phyloP scores from a whole-genome alignment of 768 basidiomycete species.

The Dictyophora rubrovolvata region DNA sequence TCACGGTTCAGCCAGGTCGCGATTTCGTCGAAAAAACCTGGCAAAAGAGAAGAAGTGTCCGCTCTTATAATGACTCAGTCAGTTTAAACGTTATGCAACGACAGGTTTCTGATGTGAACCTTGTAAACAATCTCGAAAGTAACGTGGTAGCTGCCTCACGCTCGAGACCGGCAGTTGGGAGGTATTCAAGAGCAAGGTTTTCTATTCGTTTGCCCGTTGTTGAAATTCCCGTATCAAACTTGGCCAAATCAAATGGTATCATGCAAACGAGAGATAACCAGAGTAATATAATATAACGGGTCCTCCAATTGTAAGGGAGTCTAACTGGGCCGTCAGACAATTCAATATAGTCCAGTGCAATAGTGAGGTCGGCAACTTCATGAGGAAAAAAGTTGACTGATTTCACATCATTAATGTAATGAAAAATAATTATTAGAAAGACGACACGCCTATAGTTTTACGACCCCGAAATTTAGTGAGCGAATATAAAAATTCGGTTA shows the following conservation, averaged over 20 bases:
- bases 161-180: conserved; percentile 69
- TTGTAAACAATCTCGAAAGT: conserved; percentile 72
- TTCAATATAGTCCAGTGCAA: conserved; percentile 59
- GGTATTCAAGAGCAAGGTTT: conserved; percentile 41
- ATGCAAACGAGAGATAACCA: conserved; percentile 95
- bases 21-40: conserved; percentile 43
- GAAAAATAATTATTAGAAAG: background rate
- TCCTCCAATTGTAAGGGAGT: conserved; percentile 52
- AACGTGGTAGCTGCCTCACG: conserved; percentile 73
- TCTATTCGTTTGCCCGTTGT: conserved; percentile 52
- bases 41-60: conserved; percentile 42
- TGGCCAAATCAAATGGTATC: conserved; percentile 84
- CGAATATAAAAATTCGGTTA: conserved; percentile 60
- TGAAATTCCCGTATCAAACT: conserved; percentile 55
- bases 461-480: conserved; percentile 84
- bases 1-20: conserved; percentile 26
- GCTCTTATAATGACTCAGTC: conserved; percentile 31
- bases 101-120: conserved; percentile 36
- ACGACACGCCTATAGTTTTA: conserved; percentile 76
- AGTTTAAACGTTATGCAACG: conserved; percentile 4
- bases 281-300: conserved; percentile 74
- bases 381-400: conserved; percentile 92
- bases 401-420: background rate
- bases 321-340: conserved; percentile 33
- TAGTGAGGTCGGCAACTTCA: conserved; percentile 69